These are phyloP conservation scores for Apiospora sp. DNA, from an alignment of 2,329 filamentous ascomycete species.

Conservation along the genomic window DNA sequence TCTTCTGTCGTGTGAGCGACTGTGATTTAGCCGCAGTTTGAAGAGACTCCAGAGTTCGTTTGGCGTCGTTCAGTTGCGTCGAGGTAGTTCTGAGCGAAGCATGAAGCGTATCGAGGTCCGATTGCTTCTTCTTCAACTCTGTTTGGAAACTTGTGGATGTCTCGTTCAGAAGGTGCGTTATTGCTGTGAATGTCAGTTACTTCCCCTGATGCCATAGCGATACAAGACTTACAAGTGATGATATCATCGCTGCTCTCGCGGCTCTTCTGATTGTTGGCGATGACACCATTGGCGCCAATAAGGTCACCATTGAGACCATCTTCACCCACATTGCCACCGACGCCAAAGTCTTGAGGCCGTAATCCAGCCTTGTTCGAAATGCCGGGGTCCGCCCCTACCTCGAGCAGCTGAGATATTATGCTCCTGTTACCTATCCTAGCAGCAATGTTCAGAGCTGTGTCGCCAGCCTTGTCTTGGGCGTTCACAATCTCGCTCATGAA, in stretches of 20 bases:
- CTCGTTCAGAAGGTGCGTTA: slow-evolving; percentile 82
- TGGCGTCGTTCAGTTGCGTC: slow-evolving; percentile 78
- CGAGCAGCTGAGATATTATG: slow-evolving; percentile 95
- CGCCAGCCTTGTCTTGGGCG: slow-evolving; percentile 89
- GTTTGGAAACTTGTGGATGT: slow-evolving; percentile 81
- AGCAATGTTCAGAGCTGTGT: slow-evolving; percentile 93
- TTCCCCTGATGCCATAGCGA: not conserved
- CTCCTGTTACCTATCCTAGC: slow-evolving; percentile 91
- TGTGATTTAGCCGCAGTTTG: slow-evolving; percentile 70
- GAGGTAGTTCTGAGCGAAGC: slow-evolving; percentile 82
- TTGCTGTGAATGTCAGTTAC: slow-evolving; percentile 63
- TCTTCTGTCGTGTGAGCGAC: slow-evolving; percentile 73
- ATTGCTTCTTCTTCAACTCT: slow-evolving; percentile 84
- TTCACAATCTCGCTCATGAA: slow-evolving; percentile 99
- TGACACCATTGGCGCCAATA: slow-evolving; percentile 29
- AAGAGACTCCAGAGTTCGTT: slow-evolving; percentile 75
- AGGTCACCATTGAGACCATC: slow-evolving; percentile 52
- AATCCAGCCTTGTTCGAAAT: slow-evolving; percentile 91
- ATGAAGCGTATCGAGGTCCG: slow-evolving; percentile 83
- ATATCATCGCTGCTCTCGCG: slow-evolving; percentile 82
- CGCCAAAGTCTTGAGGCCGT: slow-evolving; percentile 91
- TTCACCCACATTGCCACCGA: slow-evolving; percentile 71
- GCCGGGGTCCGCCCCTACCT: slow-evolving; percentile 92
- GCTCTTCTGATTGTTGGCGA: slow-evolving; percentile 59
- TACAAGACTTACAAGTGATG: slow-evolving; percentile 70